These are phyloP conservation scores for Trichophaea hybrida DNA, from an alignment of 2,329 filamentous ascomycete species.

Conservation along the genomic window DNA sequence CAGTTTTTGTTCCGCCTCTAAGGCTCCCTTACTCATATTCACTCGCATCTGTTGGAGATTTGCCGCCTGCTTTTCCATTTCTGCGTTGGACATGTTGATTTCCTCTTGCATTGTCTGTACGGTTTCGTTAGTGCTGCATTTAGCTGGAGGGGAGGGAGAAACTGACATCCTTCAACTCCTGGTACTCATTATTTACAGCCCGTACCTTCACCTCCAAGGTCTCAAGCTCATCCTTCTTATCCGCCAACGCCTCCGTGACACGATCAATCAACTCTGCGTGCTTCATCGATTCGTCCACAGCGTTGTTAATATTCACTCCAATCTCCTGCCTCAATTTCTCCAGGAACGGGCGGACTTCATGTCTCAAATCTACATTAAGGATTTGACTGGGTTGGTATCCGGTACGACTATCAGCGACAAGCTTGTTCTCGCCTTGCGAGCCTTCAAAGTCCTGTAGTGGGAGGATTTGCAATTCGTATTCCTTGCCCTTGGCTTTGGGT, in stretches of 20 bases:
- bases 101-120: slow-evolving; percentile 18
- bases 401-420: slow-evolving; percentile 65
- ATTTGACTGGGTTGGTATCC: slow-evolving; percentile 85
- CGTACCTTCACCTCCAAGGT: slow-evolving; percentile 76
- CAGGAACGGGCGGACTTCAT: slow-evolving; percentile 66
- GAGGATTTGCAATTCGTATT: slow-evolving; percentile 58
- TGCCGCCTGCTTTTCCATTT: slow-evolving; percentile 98
- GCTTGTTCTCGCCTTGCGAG: slow-evolving; percentile 40
- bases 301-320: slow-evolving; percentile 67
- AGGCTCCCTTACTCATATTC: slow-evolving; percentile 68
- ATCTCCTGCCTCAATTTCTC: slow-evolving; percentile 72
- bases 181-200: slow-evolving; percentile 82
- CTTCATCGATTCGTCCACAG: slow-evolving; percentile 83
- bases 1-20: slow-evolving; percentile 84
- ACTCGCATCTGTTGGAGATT: slow-evolving; percentile 87
- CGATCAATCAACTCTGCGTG: slow-evolving; percentile 86
- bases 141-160: not conserved
- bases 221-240: slow-evolving; percentile 86
- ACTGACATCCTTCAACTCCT: slow-evolving; percentile 68
- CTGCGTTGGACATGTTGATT: slow-evolving; percentile 48
- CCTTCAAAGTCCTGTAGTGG: slow-evolving; percentile 33
- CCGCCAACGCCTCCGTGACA: slow-evolving; percentile 92
- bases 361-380: slow-evolving; percentile 74
- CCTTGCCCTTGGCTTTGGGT: slow-evolving; percentile 65
- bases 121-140: slow-evolving; percentile 4